Conservation (phyloP, 1,284 basidiomycete genomes). For the Gymnopus androsaceus region DNA sequence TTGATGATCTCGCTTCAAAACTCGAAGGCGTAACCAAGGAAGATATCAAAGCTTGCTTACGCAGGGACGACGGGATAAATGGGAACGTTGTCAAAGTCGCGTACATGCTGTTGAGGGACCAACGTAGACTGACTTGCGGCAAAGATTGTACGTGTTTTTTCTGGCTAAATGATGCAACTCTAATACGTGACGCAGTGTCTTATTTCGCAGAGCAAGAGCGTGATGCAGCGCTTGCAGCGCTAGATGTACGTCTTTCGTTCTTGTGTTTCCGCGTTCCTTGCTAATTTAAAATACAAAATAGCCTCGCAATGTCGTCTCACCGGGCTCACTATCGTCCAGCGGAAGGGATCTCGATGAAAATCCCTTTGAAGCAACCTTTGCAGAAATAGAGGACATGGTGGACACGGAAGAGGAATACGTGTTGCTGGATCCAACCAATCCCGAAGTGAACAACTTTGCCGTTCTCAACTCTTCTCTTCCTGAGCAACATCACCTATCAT, state of each 20-base stretch:
- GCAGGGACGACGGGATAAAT: conserved; percentile 77
- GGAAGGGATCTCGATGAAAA: conserved; percentile 66
- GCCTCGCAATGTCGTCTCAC: conserved; percentile 72
- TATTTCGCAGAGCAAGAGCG: conserved; percentile 78
- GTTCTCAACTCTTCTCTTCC: conserved; percentile 85
- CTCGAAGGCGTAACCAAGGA: conserved; percentile 81
- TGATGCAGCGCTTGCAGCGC: conserved; percentile 76
- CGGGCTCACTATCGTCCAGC: conserved; percentile 51
- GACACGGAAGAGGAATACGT: conserved; percentile 57
- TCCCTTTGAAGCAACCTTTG: conserved; percentile 76
- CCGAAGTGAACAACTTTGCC: conserved; percentile 71
- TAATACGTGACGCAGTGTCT: conserved; percentile 51
- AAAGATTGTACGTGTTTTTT: conserved; percentile 63
- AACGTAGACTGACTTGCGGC: conserved; percentile 82
- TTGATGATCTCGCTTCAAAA: conserved; percentile 77
- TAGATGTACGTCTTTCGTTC: conserved; percentile 59
- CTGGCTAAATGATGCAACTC: not conserved
- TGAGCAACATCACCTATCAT: conserved; percentile 44
- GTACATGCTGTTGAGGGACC: conserved; percentile 91
- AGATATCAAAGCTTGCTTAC: conserved; percentile 84
- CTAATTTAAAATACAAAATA: conserved; percentile 31
- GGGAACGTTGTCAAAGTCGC: conserved; percentile 97
- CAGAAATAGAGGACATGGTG: conserved; percentile 59
- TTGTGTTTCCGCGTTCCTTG: not conserved
- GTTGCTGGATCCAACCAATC: conserved; percentile 51